Base-by-base conservation (phyloP, 306 rosid species). In the Quercus berberidifolia region DNA sequence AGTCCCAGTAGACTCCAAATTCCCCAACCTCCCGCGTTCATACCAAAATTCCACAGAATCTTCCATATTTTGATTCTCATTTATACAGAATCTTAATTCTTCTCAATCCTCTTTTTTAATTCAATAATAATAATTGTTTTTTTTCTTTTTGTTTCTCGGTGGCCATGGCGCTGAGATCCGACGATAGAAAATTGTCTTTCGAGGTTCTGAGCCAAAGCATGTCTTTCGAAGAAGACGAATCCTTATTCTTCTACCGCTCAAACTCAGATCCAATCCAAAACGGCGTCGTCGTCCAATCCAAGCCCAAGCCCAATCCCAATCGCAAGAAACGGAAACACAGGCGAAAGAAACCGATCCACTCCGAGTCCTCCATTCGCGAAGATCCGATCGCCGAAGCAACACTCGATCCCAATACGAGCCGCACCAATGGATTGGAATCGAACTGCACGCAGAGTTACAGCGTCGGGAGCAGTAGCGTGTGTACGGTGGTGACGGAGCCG, bases 141-240 rank as follows among this genome's bases (percentile, higher is more conserved):
- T 49, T 31, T 75, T 33, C 38, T 38, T 25, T 13, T 55, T n/a
- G 28, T 11, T 43, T 58, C 59, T 69, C 46, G 18, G n/a, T 59
- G 5, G 43, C 73, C 78, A 95, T 95, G 98, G 94, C 87, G 86
- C 74, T 78, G 83, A 86, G 92, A 89, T 84, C 90, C 75, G 78
- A 73, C 55, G 85, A 82, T 38, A 80, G 87, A 78, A 93, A 88
- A 23, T 85, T 91, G 21, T 91, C 98, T 28, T 95, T 91, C 88
- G 90, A 89, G 71, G 81, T 93, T 83, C 98, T 95, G 65, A 69
- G 91, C 67, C 51, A 58, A 19, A 77, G 49, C 76, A n/a, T 60
- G 68, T 77, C 72, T 38, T 6, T 15, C 43, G 91, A 87, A 7
- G 89, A 83, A 12, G 89, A 84, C 18, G 85, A 70, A 10, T 25